Conservation (phyloP, 2,329 filamentous ascomycete species). For the Xylaria digitata region DNA sequence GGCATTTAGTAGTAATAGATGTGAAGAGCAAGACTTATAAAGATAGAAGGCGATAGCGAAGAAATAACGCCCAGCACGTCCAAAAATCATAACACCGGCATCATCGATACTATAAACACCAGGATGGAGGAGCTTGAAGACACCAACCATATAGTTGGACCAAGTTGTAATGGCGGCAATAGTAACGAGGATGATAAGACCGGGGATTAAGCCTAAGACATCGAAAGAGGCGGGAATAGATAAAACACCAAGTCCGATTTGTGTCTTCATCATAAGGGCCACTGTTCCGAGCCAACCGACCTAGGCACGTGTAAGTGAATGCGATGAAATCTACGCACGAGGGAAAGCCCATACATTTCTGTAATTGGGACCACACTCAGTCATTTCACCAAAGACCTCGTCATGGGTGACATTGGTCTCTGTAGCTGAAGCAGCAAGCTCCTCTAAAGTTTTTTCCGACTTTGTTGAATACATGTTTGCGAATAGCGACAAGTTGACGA, state of each 20-base stretch:
- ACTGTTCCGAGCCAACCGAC: slow-evolving; percentile 55
- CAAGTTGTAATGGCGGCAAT: slow-evolving; percentile 60
- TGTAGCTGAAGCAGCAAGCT: too few relatives aligned
- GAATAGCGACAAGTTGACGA: too few relatives aligned
- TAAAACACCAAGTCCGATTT: slow-evolving; percentile 60
- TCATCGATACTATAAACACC: slow-evolving; percentile 65
- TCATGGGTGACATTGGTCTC: slow-evolving; percentile 30
- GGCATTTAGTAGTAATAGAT: background rate
- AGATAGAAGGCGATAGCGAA: slow-evolving; percentile 53
- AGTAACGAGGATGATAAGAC: slow-evolving; percentile 56
- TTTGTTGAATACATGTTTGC: too few relatives aligned
- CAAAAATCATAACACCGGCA: slow-evolving; percentile 56
- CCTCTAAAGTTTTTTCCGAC: too few relatives aligned
- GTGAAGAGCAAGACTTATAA: slow-evolving; percentile 41
- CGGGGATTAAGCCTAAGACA: slow-evolving; percentile 59
- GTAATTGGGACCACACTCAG: slow-evolving; percentile 49
- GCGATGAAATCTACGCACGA: background rate
- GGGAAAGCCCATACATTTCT: slow-evolving; percentile 33
- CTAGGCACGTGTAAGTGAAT: slow-evolving; percentile 47
- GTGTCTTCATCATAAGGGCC: slow-evolving; percentile 59
- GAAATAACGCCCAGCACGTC: slow-evolving; percentile 57
- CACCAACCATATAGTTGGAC: slow-evolving; percentile 61
- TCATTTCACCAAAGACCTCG: slow-evolving; percentile 53
- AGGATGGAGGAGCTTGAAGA: slow-evolving; percentile 63
- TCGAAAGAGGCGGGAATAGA: slow-evolving; percentile 60